phyloP scores from a whole-genome alignment of 2,329 filamentous ascomycete genomes.

The Epichloe sp. region DNA sequence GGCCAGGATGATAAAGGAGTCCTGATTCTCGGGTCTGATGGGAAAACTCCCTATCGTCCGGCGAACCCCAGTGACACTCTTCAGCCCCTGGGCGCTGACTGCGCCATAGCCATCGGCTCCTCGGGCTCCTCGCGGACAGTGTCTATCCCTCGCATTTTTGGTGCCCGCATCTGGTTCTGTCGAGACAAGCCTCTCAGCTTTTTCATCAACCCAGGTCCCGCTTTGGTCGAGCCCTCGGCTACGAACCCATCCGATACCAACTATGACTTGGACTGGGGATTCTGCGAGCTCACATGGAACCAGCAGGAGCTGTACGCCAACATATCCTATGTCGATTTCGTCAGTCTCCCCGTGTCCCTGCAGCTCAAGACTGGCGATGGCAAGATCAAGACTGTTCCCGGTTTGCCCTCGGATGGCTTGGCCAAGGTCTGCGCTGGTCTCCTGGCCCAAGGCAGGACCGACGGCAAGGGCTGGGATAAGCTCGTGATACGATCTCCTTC shows the following conservation, averaged over 20 bases:
- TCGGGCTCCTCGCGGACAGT: conserved; percentile 46
- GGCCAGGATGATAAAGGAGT: conserved; percentile 45
- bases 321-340: conserved; percentile 66
- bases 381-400: conserved; percentile 31
- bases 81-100: conserved; percentile 39
- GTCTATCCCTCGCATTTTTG: conserved; percentile 56
- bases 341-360: conserved; percentile 50
- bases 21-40: conserved; percentile 53
- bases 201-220: conserved; percentile 56
- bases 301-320: conserved; percentile 48
- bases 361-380: conserved; percentile 35
- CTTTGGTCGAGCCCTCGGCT: conserved; percentile 61
- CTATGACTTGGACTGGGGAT: conserved; percentile 49
- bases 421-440: conserved; percentile 31
- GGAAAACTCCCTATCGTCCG: conserved; percentile 52
- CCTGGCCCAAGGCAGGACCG: conserved; percentile 28
- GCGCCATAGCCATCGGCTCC: conserved; percentile 49
- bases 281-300: conserved; percentile 59
- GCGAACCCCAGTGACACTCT: conserved; percentile 38
- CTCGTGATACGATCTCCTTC: conserved; percentile 32
- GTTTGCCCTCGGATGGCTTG: conserved; percentile 34
- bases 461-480: conserved; percentile 38
- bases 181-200: conserved; percentile 50
- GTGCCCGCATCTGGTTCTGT: conserved; percentile 61
- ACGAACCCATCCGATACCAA: conserved; percentile 53